A percentile compares a stretch with the other conserved stretches of the same genome.
These are phyloP conservation scores for Candida coquimbonensis DNA, from an alignment of 805 yeast species.

Conservation along the genomic window DNA sequence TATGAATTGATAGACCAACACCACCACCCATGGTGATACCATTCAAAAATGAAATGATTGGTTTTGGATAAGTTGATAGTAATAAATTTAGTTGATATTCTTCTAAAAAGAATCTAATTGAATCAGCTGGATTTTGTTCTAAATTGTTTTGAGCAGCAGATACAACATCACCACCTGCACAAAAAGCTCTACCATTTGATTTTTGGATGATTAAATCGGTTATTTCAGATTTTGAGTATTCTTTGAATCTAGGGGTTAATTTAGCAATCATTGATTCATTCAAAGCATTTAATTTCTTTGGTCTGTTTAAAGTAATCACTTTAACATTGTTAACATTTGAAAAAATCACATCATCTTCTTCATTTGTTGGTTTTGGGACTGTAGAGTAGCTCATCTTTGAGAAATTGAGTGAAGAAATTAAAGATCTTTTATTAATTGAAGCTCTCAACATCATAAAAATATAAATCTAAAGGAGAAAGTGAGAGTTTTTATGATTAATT, in stretches of 20 bases:
- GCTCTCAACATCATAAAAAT: background rate
- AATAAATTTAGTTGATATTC: constrained; percentile 81
- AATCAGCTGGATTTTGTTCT: constrained; percentile 36
- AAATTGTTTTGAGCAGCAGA: constrained; percentile 60
- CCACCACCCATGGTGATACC: constrained; percentile 99
- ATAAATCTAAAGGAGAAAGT: background rate
- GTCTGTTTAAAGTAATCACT: constrained; percentile 69
- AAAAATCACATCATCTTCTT: constrained; percentile 53
- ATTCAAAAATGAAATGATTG: constrained; percentile 77
- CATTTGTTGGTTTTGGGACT: background rate
- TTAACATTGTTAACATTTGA: constrained; percentile 58
- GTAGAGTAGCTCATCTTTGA: constrained; percentile 2
- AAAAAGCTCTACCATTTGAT: constrained; percentile 56
- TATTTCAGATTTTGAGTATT: constrained; percentile 63
- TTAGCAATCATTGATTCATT: constrained; percentile 66
- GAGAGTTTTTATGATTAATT: background rate
- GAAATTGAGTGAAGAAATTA: background rate
- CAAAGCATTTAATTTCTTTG: constrained; percentile 78
- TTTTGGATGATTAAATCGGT: constrained; percentile 63
- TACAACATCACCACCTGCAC: constrained; percentile 97
- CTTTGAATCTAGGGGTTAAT: constrained; percentile 66
- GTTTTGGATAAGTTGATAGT: constrained; percentile 78
- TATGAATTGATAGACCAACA: constrained; percentile 84
- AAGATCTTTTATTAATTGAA: background rate
- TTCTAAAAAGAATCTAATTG: constrained; percentile 60